Conservation (phyloP, 192 early-diverging fungal species). For the Podila verticillata region DNA sequence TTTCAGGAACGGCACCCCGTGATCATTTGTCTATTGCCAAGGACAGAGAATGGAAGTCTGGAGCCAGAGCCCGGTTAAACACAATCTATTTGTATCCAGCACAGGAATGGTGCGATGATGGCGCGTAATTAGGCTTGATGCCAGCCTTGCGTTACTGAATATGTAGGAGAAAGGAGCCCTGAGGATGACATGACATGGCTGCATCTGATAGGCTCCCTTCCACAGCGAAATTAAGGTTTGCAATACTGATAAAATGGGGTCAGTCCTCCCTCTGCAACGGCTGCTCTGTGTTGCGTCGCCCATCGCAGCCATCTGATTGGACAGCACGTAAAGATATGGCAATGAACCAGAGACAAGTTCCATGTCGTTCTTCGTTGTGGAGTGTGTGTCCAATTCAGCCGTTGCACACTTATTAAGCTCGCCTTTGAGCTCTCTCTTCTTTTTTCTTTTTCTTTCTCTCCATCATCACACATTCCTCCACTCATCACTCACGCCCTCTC, state of each 20-base stretch:
- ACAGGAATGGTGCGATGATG: too few relatives aligned
- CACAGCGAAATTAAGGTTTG: too few relatives aligned
- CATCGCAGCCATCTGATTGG: slow-evolving; percentile 4
- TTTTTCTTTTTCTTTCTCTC: neutral
- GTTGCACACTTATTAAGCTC: neutral
- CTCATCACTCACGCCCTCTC: neutral
- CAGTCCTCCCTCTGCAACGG: neutral
- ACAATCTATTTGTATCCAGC: too few relatives aligned
- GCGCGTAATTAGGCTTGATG: too few relatives aligned
- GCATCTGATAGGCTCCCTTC: too few relatives aligned
- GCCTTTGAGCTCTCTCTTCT: neutral
- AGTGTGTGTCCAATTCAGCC: neutral
- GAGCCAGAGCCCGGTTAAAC: too few relatives aligned
- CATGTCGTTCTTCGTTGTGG: neutral
- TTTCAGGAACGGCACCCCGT: too few relatives aligned
- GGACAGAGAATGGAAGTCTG: too few relatives aligned
- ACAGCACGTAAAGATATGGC: neutral
- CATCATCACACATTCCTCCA: neutral
- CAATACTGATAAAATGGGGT: neutral
- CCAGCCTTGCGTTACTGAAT: too few relatives aligned
- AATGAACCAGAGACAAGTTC: neutral
- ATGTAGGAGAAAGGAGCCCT: too few relatives aligned
- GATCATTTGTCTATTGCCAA: too few relatives aligned
- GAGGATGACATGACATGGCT: too few relatives aligned
- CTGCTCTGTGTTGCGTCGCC: neutral